Conservation (phyloP, 225 moss, liverwort and hornwort genomes). For the Physcomitrium patens region DNA sequence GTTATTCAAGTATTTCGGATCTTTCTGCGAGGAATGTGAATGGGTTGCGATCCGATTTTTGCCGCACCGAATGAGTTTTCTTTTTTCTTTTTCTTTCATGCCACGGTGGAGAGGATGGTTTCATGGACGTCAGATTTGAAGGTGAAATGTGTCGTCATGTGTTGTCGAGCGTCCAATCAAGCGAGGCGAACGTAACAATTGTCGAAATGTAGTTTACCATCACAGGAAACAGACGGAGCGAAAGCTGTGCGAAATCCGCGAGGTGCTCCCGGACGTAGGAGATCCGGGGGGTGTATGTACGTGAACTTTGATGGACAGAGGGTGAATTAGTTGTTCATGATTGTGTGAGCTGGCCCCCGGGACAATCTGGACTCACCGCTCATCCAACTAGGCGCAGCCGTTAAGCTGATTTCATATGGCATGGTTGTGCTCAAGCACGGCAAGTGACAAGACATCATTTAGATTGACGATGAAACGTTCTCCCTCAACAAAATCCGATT, state of each 20-base stretch:
- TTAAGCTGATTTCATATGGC: conserved; percentile 16
- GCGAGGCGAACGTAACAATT: conserved; percentile 83
- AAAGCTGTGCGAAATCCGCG: conserved; percentile 85
- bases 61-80: conserved; percentile 1
- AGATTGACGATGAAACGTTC: conserved; percentile 93
- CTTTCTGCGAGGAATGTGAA: conserved; percentile 79
- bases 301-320: conserved; percentile 21
- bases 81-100: conserved; percentile 9
- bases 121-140: background rate
- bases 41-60: conserved; percentile 18
- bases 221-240: conserved; percentile 94
- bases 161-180: conserved; percentile 66
- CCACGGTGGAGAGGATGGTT: too few species aligned
- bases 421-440: conserved; percentile 56
- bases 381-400: background rate
- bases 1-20: conserved; percentile 95
- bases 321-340: conserved; percentile 12
- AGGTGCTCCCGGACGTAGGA: conserved; percentile 71
- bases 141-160: conserved; percentile 20
- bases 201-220: conserved; percentile 85
- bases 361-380: too few species aligned
- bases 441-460: conserved; percentile 87
- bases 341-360: background rate
- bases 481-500: conserved; percentile 84
- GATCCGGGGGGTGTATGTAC: conserved; percentile 65